Percentiles rank a stretch among this genome's conserved stretches.
Conservation (phyloP, 2,329 filamentous ascomycete species). For the Claviceps sorghi region DNA sequence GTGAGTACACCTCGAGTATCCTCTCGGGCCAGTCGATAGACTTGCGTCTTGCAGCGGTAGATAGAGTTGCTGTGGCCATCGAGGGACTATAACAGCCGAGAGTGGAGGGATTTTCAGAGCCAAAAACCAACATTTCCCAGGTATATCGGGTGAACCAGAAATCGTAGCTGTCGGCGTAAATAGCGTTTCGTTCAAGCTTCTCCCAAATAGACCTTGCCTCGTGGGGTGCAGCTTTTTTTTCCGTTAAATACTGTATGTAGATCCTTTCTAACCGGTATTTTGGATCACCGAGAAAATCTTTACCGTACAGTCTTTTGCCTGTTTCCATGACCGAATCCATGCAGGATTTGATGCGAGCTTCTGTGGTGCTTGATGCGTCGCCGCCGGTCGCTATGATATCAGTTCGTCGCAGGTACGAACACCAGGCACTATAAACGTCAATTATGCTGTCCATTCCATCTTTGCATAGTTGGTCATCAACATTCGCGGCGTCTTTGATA, state of each 20-base stretch:
- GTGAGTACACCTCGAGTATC: conserved; percentile 56
- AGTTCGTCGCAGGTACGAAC: conserved; percentile 75
- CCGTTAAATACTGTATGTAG: conserved; percentile 78
- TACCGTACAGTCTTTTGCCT: conserved; percentile 58
- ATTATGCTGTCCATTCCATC: conserved; percentile 78
- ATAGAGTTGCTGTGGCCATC: conserved; percentile 61
- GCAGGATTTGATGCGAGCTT: conserved; percentile 74
- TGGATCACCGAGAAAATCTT: conserved; percentile 69
- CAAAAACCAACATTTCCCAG: conserved; percentile 67
- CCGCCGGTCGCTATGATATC: conserved; percentile 64
- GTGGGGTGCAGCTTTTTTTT: conserved; percentile 63
- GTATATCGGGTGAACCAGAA: conserved; percentile 90
- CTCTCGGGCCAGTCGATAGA: conserved; percentile 65
- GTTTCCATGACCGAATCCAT: conserved; percentile 75
- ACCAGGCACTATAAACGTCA: conserved; percentile 89
- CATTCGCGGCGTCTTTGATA: conserved; percentile 86
- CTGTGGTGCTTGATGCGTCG: conserved; percentile 77
- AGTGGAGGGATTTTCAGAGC: conserved; percentile 33
- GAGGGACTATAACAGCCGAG: conserved; percentile 42
- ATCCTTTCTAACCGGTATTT: conserved; percentile 81
- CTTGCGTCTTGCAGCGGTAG: conserved; percentile 48
- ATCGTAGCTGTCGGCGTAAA: conserved; percentile 64
- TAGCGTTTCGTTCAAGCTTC: conserved; percentile 46
- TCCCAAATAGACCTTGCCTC: conserved; percentile 69
- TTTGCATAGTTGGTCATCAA: conserved; percentile 68